A percentile compares a stretch with the other conserved stretches of the same genome.
Evolutionary conservation across 2,329 filamentous ascomycete species (phyloP).

Genomic region (Alternaria sp.): DNA sequence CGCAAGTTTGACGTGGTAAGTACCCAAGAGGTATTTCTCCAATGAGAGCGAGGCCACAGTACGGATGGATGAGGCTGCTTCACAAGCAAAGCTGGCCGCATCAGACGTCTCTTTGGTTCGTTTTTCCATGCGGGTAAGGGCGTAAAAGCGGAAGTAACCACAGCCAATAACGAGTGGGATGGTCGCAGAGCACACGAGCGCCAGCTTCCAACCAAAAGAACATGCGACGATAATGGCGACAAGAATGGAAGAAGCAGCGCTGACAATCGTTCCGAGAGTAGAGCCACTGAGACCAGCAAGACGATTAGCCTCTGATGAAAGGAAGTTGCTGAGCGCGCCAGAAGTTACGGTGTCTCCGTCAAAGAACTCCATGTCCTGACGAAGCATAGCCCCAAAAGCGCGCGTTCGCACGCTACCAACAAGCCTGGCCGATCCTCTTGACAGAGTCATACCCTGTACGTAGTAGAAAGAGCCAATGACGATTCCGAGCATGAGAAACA

Average conservation of each 20-base stretch:
- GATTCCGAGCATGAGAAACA: constrained; percentile 49
- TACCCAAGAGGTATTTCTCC: constrained; percentile 78
- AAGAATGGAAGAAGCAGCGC: constrained; percentile 80
- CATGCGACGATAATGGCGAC: constrained; percentile 74
- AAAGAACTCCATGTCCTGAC: constrained; percentile 86
- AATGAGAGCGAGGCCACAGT: constrained; percentile 94
- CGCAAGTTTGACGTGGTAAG: constrained; percentile 77
- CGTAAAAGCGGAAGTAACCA: constrained; percentile 87
- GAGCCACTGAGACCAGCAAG: constrained; percentile 88
- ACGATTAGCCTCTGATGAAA: constrained; percentile 81
- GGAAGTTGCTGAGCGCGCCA: constrained; percentile 78
- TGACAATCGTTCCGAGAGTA: constrained; percentile 86
- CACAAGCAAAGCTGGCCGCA: constrained; percentile 89
- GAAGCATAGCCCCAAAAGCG: constrained; percentile 87
- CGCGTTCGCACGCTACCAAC: constrained; percentile 82
- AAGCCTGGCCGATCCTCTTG: constrained; percentile 64
- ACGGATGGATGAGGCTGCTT: constrained; percentile 91
- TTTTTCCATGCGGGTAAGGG: constrained; percentile 83
- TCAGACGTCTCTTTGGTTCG: constrained; percentile 79
- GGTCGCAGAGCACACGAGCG: constrained; percentile 80
- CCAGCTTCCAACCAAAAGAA: constrained; percentile 86
- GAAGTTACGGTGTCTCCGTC: constrained; percentile 90
- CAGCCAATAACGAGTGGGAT: constrained; percentile 81
- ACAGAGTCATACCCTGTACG: constrained; percentile 63
- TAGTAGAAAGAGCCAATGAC: constrained; percentile 39